phyloP scores from a whole-genome alignment of 108 stramenopile species.

The Parietichytrium sp. region DNA sequence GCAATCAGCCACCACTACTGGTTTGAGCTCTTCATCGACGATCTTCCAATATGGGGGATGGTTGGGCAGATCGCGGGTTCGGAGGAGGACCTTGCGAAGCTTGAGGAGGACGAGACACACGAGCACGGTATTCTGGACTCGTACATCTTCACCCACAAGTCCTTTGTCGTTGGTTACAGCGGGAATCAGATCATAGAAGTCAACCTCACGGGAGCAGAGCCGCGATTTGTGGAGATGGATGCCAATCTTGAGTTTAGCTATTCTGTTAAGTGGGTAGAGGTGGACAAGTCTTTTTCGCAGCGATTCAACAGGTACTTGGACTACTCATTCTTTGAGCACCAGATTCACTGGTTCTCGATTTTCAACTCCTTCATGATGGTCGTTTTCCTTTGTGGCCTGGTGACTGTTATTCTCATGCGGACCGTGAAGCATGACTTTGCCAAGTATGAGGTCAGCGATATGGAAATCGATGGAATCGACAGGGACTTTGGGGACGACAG shows the following conservation, averaged over 20 bases:
- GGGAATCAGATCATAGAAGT: conserved; percentile 89
- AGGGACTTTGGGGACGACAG: conserved; percentile 70
- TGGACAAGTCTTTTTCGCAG: conserved; percentile 71
- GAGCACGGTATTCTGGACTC: conserved; percentile 42
- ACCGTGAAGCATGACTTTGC: conserved; percentile 74
- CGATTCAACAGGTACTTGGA: conserved; percentile 91
- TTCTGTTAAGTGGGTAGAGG: conserved; percentile 73
- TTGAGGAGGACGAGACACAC: conserved; percentile 51
- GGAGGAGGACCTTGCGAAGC: conserved; percentile 32
- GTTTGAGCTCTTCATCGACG: conserved; percentile 95
- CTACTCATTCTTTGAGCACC: conserved; percentile 94
- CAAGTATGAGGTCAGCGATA: conserved; percentile 56
- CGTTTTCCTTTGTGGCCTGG: conserved; percentile 61
- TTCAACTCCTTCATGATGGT: conserved; percentile 69
- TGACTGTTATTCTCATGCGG: conserved; percentile 56
- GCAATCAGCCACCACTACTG: conserved; percentile 87
- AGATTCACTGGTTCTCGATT: conserved; percentile 74
- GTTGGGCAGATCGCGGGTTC: conserved; percentile 83
- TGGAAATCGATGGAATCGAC: background rate
- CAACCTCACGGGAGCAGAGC: conserved; percentile 77
- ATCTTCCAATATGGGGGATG: conserved; percentile 95
- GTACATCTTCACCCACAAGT: conserved; percentile 83
- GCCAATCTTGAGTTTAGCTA: conserved; percentile 69
- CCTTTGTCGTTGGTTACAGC: conserved; percentile 81
- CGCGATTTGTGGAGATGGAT: conserved; percentile 72